Evolutionary conservation across 2,329 filamentous ascomycete species (phyloP), one percentile per base, ranked within the genome.

Genomic region (Sporothrix mexicana): DNA sequence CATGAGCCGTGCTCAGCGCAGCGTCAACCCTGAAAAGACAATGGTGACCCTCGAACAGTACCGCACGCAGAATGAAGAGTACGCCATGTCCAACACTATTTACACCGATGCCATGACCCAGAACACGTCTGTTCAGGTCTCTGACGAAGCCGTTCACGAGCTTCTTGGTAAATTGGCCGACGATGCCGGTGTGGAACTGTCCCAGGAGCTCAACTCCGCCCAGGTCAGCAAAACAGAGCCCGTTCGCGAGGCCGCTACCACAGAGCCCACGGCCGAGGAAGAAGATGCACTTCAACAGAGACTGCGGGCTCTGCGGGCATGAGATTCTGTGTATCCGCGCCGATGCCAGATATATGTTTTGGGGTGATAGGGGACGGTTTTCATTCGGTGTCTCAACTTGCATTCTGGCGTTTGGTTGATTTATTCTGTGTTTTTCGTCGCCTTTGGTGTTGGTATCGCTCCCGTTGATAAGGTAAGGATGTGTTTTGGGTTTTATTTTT

Each of bases 21-120:
- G 81, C 76, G 86, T 86, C 78, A 90, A 89, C 77, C 87, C 88
- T 0, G 88, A 90, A 79, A 85, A 86, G 83, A 90, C 88, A 71
- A 86, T 90, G 76, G 81, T 87, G 67, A 88, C 88, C 8, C 84
- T 90, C 76, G 88, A 90, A 78, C 86, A 89, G 77, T 88, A 88
- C 84, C 87, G 86, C 79, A 82, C 85, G 75, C 88, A 90, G 78
- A 90, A 89, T 81, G 88, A 90, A 79, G 88, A 90, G 77, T 89
- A 89, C 80, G 86, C 87, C 80, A 88, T 90, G 83, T 86, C 84
- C 79, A 89, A 88, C 80, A 87, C 90, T 77, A 94, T 95, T 82
- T 96, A 96, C 82, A 93, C 95, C 81, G 94, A 95, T 79, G 93
- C 93, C 74, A 95, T 95, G 75, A 90, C 88, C 25, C 91, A 92